Evolutionary conservation across 352 stramenopile genomes (phyloP).

Genomic region (Phytopythium vexans): DNA sequence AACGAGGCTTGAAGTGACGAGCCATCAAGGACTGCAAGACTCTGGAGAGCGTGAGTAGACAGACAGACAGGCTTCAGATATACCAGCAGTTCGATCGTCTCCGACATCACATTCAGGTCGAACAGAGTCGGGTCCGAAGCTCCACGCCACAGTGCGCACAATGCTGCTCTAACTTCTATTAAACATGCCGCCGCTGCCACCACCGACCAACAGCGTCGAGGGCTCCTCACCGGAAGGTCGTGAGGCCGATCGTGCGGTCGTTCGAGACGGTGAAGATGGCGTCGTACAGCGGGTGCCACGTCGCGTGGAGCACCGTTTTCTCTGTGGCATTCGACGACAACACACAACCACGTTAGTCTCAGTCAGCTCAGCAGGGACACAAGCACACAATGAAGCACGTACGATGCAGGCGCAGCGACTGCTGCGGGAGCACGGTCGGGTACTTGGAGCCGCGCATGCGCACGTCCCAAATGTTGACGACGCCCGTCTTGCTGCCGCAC

Average conservation of each 20-base stretch:
- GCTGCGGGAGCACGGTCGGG: constrained; percentile 58
- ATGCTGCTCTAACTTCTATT: too few relatives aligned
- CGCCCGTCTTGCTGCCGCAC: constrained; percentile 59
- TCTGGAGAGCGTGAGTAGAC: too few relatives aligned
- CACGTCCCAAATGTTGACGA: constrained; percentile 79
- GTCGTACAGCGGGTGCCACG: constrained; percentile 83
- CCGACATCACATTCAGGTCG: too few relatives aligned
- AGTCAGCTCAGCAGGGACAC: constrained; percentile 2
- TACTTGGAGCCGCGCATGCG: constrained; percentile 59
- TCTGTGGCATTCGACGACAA: constrained; percentile 21
- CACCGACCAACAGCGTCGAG: not conserved
- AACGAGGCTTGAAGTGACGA: too few relatives aligned
- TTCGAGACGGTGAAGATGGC: constrained; percentile 85
- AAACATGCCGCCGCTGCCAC: too few relatives aligned
- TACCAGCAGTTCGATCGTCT: too few relatives aligned
- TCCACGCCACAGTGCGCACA: too few relatives aligned
- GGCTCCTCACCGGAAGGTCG: constrained; percentile 62
- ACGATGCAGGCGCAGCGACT: constrained; percentile 73
- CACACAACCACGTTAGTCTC: constrained; percentile 9
- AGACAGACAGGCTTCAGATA: too few relatives aligned
- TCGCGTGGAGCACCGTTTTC: constrained; percentile 82
- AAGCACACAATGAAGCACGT: constrained; percentile 27
- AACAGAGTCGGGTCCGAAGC: too few relatives aligned
- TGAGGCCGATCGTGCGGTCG: constrained; percentile 70
- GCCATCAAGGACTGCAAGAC: too few relatives aligned